Base-by-base conservation (phyloP, 768 basidiomycete species). In the Mycena sanguinolenta region DNA sequence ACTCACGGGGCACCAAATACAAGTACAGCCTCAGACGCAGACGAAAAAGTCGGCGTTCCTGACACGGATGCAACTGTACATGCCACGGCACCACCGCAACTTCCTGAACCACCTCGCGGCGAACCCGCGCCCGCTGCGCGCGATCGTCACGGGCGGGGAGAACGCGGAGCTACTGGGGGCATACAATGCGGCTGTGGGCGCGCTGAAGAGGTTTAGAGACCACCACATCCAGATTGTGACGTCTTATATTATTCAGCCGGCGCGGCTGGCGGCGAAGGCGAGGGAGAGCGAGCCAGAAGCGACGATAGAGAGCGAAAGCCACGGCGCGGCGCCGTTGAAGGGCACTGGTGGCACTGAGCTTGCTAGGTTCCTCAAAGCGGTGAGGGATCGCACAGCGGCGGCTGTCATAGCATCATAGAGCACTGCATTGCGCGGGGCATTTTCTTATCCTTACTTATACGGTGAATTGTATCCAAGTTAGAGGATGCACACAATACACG, bases 291-390 rank as follows among this genome's bases (percentile, higher is more conserved):
- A 72, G 69, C 34, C 32, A 10, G 78, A 67, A 67, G 77, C 70
- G 58, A 78, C 32, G 32, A 69, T 67, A 27, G 70, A 64, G n/a
- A 61, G 50, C 67, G 61, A 72, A 69, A 34, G 46, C 21, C 36
- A 13, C 17, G 23, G 65, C 44, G 84, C 71, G 19, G 71, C 61
- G 2, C 76, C 79, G 4, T 61, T 91, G 69, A 90, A 87, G 71
- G 95, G 95, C 0, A 95, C 94, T 0, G 95, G 95, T 12, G 95
- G 95, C 1, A 95, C 94, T 0, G 87, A 90, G 58, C 79, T 96
- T 53, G 89, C 92, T n/a, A 86, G 83, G 42, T 96, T 96, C 75
- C 79, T 96, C 73, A 95, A 91, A 78, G 86, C 86, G 27, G 89
- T 92, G 19, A 85, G 94, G 75, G 89, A 92, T 73, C 86, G 90